These are phyloP conservation scores for Omphalotus guepiniiformis DNA, from an alignment of 768 basidiomycete species.

Conservation along the genomic window DNA sequence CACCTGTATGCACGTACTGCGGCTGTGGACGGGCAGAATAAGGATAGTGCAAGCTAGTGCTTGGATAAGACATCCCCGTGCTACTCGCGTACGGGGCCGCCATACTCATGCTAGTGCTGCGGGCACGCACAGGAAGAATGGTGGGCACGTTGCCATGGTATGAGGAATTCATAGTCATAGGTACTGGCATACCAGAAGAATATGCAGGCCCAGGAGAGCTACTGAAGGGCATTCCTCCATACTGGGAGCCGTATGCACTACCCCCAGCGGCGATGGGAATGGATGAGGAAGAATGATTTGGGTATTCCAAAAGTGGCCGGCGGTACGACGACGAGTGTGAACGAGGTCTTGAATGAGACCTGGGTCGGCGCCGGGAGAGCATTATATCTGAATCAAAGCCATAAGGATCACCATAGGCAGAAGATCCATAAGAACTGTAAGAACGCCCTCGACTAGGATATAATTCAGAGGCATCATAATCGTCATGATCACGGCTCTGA, in stretches of 20 bases:
- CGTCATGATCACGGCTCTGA: conserved; percentile 31
- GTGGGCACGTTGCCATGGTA: background rate
- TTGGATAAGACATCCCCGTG: conserved; percentile 21
- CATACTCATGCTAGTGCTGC: conserved; percentile 6
- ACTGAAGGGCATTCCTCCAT: background rate
- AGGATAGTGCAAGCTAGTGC: conserved; percentile 13
- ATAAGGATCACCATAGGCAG: conserved; percentile 34
- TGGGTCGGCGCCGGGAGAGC: conserved; percentile 22
- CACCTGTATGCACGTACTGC: conserved; percentile 12
- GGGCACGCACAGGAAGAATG: conserved; percentile 3
- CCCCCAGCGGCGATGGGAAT: background rate
- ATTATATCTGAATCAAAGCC: conserved; percentile 28
- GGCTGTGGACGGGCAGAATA: conserved; percentile 10
- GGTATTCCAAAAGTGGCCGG: background rate
- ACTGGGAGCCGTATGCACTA: background rate
- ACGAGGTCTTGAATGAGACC: conserved; percentile 35
- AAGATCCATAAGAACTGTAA: conserved; percentile 18
- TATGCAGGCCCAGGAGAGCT: too few species aligned
- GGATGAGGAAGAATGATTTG: conserved; percentile 12
- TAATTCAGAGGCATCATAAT: conserved; percentile 35
- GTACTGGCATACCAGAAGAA: too few species aligned
- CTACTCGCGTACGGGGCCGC: background rate
- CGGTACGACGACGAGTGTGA: conserved; percentile 20
- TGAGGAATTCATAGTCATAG: too few species aligned
- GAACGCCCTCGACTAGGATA: conserved; percentile 23